Percentiles rank a stretch among this genome's conserved stretches.
Evolutionary conservation across 306 rosid genomes (phyloP).

Genomic region (Sicyos edulis): DNA sequence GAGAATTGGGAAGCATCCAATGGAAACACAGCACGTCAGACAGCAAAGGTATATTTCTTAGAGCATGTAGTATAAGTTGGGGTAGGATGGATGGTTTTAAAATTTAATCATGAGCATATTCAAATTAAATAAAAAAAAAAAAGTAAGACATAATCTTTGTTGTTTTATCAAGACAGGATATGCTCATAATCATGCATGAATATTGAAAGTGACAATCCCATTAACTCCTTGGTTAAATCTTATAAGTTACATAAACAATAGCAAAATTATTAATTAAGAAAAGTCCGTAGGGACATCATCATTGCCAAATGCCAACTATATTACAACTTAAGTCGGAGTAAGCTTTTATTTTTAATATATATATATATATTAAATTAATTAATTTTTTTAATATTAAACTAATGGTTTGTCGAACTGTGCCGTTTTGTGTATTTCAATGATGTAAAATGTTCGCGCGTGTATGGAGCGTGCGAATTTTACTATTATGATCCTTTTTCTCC

Average conservation of each 20-base stretch:
- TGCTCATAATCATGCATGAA: conserved; percentile 26
- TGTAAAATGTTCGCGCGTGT: conserved; percentile 32
- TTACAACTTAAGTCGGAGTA: not conserved
- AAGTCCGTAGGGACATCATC: conserved; percentile 54
- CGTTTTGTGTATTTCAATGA: conserved; percentile 13
- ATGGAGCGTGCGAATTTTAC: conserved; percentile 39
- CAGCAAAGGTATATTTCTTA: conserved; percentile 40
- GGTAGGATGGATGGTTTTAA: conserved; percentile 32
- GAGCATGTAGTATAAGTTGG: conserved; percentile 21
- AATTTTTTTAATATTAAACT: not conserved
- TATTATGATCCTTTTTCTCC: conserved; percentile 28
- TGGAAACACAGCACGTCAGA: conserved; percentile 63
- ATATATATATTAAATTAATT: no score
- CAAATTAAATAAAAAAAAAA: conserved; percentile 36
- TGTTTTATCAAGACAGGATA: conserved; percentile 22
- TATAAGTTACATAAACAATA: conserved; percentile 40
- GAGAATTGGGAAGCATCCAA: conserved; percentile 17
- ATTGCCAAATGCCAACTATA: conserved; percentile 43
- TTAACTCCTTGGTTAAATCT: conserved; percentile 30
- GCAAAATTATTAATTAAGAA: conserved; percentile 61
- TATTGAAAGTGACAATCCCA: conserved; percentile 38
- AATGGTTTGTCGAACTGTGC: not conserved
- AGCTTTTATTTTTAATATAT: not conserved
- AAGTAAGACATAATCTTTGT: conserved; percentile 28
- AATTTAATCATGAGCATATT: conserved; percentile 46